Evolutionary conservation across 768 basidiomycete species (phyloP).

Genomic region (Tephrocybe rancida): DNA sequence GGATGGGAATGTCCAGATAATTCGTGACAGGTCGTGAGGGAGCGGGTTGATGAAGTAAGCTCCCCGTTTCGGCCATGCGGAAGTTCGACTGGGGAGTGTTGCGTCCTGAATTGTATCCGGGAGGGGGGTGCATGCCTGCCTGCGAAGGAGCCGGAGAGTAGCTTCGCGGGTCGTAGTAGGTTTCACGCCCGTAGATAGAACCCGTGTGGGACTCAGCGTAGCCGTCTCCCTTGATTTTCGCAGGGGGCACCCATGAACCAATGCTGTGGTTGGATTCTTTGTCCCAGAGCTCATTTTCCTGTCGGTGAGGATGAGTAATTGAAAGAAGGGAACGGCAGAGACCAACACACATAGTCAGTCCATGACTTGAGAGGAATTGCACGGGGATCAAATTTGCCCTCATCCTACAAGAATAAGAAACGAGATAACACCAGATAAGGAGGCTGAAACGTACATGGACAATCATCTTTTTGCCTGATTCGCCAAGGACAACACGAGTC

Average conservation of each 20-base stretch:
- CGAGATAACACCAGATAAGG: background rate
- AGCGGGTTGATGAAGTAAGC: conserved; percentile 56
- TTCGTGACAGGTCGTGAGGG: conserved; percentile 75
- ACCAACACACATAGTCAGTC: conserved; percentile 81
- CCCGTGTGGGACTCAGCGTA: conserved; percentile 79
- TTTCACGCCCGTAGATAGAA: conserved; percentile 87
- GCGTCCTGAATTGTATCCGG: conserved; percentile 77
- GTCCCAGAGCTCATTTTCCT: conserved; percentile 98
- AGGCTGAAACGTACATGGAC: conserved; percentile 70
- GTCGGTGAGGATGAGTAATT: background rate
- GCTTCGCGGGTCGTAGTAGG: conserved; percentile 75
- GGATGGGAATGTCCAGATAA: conserved; percentile 75
- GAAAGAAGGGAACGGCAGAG: background rate
- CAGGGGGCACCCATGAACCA: conserved; percentile 88
- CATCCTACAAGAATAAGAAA: conserved; percentile 60
- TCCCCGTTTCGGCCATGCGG: conserved; percentile 25
- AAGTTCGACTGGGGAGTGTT: conserved; percentile 66
- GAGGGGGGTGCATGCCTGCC: conserved; percentile 57
- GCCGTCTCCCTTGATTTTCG: conserved; percentile 68
- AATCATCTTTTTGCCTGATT: conserved; percentile 93
- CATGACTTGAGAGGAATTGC: conserved; percentile 95
- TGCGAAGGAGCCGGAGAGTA: conserved; percentile 81
- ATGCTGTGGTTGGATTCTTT: conserved; percentile 96
- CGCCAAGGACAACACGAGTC: conserved; percentile 91
- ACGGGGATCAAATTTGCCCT: conserved; percentile 95